phyloP scores from a whole-genome alignment of 2,329 filamentous ascomycete species.

The Aspergillus thermomutatus region DNA sequence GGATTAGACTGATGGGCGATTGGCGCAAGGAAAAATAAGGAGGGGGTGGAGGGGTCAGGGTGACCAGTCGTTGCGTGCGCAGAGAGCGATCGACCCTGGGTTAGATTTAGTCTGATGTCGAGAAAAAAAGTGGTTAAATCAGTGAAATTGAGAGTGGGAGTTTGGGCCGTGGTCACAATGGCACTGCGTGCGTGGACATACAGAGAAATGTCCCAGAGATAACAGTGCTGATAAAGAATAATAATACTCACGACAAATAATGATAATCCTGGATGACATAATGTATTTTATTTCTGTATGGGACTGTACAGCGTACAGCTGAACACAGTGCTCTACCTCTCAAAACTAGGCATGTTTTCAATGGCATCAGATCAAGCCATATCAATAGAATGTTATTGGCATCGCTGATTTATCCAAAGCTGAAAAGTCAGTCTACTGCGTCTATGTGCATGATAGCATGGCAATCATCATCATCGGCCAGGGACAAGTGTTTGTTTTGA shows the following conservation, averaged over 20 bases:
- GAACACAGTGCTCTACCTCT: not conserved
- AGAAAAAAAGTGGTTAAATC: not conserved
- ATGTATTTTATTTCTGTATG: not conserved
- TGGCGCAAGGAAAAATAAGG: slow-evolving; percentile 6
- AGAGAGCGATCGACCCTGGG: slow-evolving; percentile 11
- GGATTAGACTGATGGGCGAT: slow-evolving; percentile 6
- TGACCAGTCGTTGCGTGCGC: slow-evolving; percentile 2
- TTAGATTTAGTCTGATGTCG: slow-evolving; percentile 7
- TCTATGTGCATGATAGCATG: not conserved
- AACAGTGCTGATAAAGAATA: not conserved
- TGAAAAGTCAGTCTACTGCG: not conserved
- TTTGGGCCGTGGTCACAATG: slow-evolving; percentile 5
- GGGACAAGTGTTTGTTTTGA: slow-evolving; percentile 11
- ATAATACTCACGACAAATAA: not conserved
- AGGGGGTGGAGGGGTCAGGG: slow-evolving; percentile 8
- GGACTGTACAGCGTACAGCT: not conserved
- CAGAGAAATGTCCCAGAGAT: not conserved
- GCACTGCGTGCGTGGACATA: not conserved
- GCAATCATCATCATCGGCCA: not conserved
- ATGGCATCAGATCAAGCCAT: not conserved
- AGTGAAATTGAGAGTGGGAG: not conserved
- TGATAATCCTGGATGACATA: not conserved
- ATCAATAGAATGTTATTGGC: not conserved
- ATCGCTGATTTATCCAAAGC: not conserved
- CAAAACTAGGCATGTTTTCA: not conserved